Evolutionary conservation across 225 moss, liverwort and hornwort species (phyloP), one percentile per base, ranked within the genome.

Genomic region (Climacium dendroides): DNA sequence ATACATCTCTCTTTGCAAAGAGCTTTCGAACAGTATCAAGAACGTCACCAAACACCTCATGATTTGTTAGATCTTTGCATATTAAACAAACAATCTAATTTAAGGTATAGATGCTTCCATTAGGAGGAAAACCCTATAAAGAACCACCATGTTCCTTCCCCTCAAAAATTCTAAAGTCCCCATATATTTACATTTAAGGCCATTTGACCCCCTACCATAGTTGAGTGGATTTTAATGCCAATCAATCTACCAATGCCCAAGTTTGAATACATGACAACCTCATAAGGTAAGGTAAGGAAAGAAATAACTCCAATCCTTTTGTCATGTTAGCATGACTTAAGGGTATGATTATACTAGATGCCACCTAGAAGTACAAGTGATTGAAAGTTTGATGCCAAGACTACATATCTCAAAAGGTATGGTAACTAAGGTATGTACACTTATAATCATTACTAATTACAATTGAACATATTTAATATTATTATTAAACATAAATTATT

Each of bases 241-340:
- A 29, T 2, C 2, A 1, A 5, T 0, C 0, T 4, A 0, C 4
- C 2, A 29, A 19, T 30, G 1, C 6, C 1, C 2, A 1, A 0
- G 11, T 73, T 73, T 18, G 11, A 11, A 47, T 0, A 17, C 0
- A 6, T 30, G 2, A 19, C 6, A 29, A 47, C 47, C 3, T 73
- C 6, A 6, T 10, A 15, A 45, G 0, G 4, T 28, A 15, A 28
- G 16, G 15, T 5, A 45, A 28, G 2, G 48, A 48, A 0, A 74
- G 74, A 48, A 32, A 74, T 30, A 30, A 30, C 10, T 48, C 0
- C 4, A 74, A 29, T 29, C 1, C 0, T 72, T 47, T n/a, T n/a
- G n/a, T n/a, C n/a, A 1, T 6, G 1, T 1, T 30, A 0, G 30
- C 0, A 0, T 39, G 11, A 47, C 19, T 30, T 30, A 47, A 29